A percentile compares a stretch with the other conserved stretches of the same genome.
phyloP scores from a whole-genome alignment of 345 rosid genomes.

The Excoecaria cochinchinensis region DNA sequence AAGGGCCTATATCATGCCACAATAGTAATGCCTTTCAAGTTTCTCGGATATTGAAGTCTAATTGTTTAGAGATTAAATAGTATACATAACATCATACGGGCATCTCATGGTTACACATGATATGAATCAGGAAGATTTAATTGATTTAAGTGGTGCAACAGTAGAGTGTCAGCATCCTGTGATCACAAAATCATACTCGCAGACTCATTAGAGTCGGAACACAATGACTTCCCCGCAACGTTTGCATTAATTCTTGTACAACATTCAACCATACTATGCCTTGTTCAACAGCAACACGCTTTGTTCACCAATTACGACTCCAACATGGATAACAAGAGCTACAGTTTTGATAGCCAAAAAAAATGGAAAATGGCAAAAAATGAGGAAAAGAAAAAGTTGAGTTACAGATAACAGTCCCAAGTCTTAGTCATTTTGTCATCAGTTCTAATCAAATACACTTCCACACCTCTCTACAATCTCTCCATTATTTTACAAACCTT shows the following conservation, averaged over 20 bases:
- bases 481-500: slow-evolving; percentile 19
- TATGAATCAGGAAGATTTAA: no score
- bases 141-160: no score
- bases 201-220: no score
- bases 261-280: neutral
- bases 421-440: neutral
- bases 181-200: no score
- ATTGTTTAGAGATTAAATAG: no score
- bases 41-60: no score
- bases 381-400: neutral
- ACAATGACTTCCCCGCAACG: no score
- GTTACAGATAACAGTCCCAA: neutral
- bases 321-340: neutral
- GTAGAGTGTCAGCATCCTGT: no score
- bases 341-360: neutral
- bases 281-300: neutral
- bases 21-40: no score
- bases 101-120: no score
- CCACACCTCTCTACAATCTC: neutral
- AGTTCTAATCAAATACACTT: slow-evolving; percentile 7
- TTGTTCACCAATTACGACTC: neutral
- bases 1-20: no score
- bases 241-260: neutral
- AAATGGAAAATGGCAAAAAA: neutral
- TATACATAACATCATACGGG: no score